A percentile compares a stretch with the other conserved stretches of the same genome.
Conservation (phyloP, 2,329 filamentous ascomycete species). For the Chalara sp. region DNA sequence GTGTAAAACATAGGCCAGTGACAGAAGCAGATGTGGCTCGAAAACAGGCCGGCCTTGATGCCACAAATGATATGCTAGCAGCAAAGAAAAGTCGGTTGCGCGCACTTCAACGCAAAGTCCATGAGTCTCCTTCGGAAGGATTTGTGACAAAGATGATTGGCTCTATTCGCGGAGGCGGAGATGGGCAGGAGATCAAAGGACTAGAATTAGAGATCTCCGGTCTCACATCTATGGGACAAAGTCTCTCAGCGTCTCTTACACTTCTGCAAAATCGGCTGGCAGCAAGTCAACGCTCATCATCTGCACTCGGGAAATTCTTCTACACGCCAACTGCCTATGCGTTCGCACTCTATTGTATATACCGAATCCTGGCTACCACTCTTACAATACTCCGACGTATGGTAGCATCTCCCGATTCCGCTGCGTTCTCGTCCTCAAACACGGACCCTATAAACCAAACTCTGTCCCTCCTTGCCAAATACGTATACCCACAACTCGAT, state of each 20-base stretch:
- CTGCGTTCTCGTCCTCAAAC: conserved; percentile 44
- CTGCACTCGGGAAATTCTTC: conserved; percentile 57
- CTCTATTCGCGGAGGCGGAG: conserved; percentile 56
- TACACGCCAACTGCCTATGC: conserved; percentile 54
- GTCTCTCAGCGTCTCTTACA: conserved; percentile 58
- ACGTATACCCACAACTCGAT: conserved; percentile 79
- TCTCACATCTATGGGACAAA: conserved; percentile 71
- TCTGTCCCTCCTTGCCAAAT: conserved; percentile 70
- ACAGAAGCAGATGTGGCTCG: conserved; percentile 69
- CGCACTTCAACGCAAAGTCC: conserved; percentile 58
- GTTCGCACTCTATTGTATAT: conserved; percentile 79
- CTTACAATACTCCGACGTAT: conserved; percentile 59
- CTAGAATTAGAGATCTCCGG: conserved; percentile 72
- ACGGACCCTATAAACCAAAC: conserved; percentile 80
- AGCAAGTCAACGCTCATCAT: conserved; percentile 60
- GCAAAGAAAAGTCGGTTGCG: conserved; percentile 69
- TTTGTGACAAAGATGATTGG: conserved; percentile 71
- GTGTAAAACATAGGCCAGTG: conserved; percentile 55
- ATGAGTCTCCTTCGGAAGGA: conserved; percentile 38
- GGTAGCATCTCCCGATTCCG: conserved; percentile 33
- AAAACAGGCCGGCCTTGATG: conserved; percentile 72
- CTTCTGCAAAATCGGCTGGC: conserved; percentile 56
- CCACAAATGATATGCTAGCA: conserved; percentile 71
- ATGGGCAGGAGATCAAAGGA: conserved; percentile 50
- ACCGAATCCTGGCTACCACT: conserved; percentile 69